Evolutionary conservation across 768 basidiomycete genomes (phyloP).

Genomic region (Leccinum longicurvipes): DNA sequence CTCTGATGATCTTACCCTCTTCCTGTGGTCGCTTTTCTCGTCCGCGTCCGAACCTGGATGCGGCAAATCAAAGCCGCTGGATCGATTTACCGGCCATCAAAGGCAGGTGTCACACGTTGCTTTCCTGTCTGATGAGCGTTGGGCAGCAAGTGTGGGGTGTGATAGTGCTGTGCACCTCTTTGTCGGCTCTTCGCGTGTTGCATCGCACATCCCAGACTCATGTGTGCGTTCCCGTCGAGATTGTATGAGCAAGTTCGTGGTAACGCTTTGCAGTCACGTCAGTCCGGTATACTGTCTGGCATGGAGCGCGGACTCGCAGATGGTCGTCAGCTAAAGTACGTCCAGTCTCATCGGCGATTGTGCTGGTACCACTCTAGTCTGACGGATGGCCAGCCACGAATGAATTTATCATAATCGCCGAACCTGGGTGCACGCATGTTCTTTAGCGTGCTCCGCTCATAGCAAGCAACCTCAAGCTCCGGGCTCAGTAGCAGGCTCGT

Average conservation of each 20-base stretch:
- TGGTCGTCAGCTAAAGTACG: slow-evolving; percentile 89
- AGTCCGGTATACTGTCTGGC: slow-evolving; percentile 72
- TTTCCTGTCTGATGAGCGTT: slow-evolving; percentile 91
- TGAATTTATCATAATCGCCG: too few relatives aligned
- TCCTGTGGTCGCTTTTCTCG: slow-evolving; percentile 88
- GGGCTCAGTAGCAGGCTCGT: too few relatives aligned
- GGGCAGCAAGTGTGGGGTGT: slow-evolving; percentile 89
- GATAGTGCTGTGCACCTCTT: slow-evolving; percentile 90
- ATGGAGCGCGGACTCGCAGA: slow-evolving; percentile 92
- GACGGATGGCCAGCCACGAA: too few relatives aligned
- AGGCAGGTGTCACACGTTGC: slow-evolving; percentile 91
- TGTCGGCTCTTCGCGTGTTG: slow-evolving; percentile 37
- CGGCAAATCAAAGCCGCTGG: slow-evolving; percentile 62
- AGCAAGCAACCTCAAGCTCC: too few relatives aligned
- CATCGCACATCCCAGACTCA: too few relatives aligned
- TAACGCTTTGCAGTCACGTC: slow-evolving; percentile 33
- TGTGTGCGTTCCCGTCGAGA: too few relatives aligned
- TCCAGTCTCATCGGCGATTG: not conserved
- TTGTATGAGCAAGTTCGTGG: slow-evolving; percentile 52
- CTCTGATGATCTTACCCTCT: slow-evolving; percentile 96
- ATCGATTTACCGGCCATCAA: slow-evolving; percentile 91
- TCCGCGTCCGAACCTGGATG: slow-evolving; percentile 31
- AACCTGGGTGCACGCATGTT: too few relatives aligned
- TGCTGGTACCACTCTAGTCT: too few relatives aligned
- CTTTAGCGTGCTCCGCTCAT: too few relatives aligned